A percentile compares a stretch with the other conserved stretches of the same genome.
These are phyloP conservation scores for Henckelia pumila DNA, from an alignment of 257 asterid genomes.

Conservation along the genomic window DNA sequence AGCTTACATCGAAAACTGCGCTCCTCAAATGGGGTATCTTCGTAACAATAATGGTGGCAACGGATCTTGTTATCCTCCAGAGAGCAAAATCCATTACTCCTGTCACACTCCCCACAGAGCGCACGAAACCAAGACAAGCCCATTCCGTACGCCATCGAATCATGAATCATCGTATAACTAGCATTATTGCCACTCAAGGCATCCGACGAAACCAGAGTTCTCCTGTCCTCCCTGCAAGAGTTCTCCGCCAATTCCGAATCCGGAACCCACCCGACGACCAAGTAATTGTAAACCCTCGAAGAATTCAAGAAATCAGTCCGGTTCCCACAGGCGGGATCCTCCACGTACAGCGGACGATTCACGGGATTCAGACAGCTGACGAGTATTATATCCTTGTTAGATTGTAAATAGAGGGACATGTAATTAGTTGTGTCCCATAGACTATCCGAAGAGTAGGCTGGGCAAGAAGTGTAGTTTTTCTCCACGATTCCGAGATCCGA, in stretches of 20 bases:
- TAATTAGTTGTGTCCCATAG: conserved; percentile 21
- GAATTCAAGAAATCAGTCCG: conserved; percentile 26
- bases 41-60: conserved; percentile 35
- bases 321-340: conserved; percentile 42
- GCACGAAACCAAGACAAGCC: conserved; percentile 29
- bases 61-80: conserved; percentile 22
- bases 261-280: conserved; percentile 20
- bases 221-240: conserved; percentile 41
- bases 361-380: conserved; percentile 36
- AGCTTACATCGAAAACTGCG: conserved; percentile 11
- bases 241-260: conserved; percentile 39
- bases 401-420: conserved; percentile 10
- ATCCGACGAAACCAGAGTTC: conserved; percentile 20
- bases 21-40: conserved; percentile 15
- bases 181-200: conserved; percentile 1
- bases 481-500: conserved; percentile 47
- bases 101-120: conserved; percentile 27
- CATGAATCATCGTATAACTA: conserved; percentile 31
- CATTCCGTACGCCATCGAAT: conserved; percentile 30
- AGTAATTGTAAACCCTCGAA: conserved; percentile 32
- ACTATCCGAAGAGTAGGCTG: conserved; percentile 24
- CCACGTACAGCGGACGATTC: conserved; percentile 32
- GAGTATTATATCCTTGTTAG: conserved; percentile 19
- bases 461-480: conserved; percentile 31
- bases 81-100: conserved; percentile 24